phyloP scores from a whole-genome alignment of 331 rosid genomes.

The Quercus phellos region DNA sequence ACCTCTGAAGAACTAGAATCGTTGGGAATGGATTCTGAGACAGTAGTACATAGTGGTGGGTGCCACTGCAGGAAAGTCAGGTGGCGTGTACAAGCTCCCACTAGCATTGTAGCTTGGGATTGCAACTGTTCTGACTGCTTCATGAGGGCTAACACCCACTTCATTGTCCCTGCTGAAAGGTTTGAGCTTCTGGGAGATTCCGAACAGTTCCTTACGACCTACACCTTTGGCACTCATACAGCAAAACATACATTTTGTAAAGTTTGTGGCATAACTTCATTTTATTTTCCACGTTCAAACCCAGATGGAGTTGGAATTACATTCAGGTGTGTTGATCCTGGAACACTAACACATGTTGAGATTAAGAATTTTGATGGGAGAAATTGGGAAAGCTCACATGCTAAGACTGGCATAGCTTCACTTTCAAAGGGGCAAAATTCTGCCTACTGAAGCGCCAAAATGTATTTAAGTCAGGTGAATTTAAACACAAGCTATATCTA shows the following conservation, averaged over 20 bases:
- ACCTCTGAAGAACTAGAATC: constrained; percentile 5
- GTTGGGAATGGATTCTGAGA: constrained; percentile 44
- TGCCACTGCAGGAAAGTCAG: constrained; percentile 81
- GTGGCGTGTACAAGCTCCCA: constrained; percentile 65
- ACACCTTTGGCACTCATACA: constrained; percentile 66
- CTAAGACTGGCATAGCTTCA: constrained; percentile 35
- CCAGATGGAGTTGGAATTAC: constrained; percentile 80
- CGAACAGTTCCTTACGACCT: constrained; percentile 53
- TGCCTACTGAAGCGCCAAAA: not conserved
- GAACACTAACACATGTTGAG: constrained; percentile 56
- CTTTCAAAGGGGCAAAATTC: constrained; percentile 42
- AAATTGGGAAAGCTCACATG: constrained; percentile 52
- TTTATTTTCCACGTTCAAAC: constrained; percentile 73
- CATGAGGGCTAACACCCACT: constrained; percentile 62
- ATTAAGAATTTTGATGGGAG: constrained; percentile 55
- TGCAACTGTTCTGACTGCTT: constrained; percentile 76
- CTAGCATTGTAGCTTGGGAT: constrained; percentile 60
- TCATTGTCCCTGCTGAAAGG: constrained; percentile 50
- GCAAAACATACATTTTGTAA: constrained; percentile 83
- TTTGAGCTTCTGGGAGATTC: constrained; percentile 67
- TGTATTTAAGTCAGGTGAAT: not conserved
- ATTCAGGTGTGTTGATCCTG: constrained; percentile 72
- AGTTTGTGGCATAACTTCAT: constrained; percentile 82
- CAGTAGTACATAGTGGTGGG: constrained; percentile 61
- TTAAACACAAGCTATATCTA: not conserved